Conservation (phyloP, 1,139 yeast species). For the Protomyces inouyei region DNA sequence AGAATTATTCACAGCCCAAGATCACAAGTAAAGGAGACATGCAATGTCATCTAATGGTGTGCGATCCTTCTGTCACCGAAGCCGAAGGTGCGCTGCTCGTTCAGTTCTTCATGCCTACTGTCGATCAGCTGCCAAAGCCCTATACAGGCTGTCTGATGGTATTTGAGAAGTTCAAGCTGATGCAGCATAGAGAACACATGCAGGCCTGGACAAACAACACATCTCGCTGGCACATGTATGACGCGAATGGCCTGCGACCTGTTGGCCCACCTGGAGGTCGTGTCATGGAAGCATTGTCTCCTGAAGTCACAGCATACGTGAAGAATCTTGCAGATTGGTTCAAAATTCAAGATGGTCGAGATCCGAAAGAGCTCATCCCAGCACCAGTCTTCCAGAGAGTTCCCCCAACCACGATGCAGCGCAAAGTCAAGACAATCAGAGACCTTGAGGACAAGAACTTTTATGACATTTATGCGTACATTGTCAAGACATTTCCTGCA, state of each 20-base stretch:
- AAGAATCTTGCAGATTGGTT: conserved; percentile 25
- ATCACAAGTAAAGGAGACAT: conserved; percentile 6
- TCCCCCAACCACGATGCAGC: not conserved
- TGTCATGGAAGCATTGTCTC: not conserved
- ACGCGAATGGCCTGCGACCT: conserved; percentile 10
- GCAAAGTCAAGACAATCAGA: conserved; percentile 2
- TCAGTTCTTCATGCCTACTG: conserved; percentile 21
- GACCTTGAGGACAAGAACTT: conserved; percentile 16
- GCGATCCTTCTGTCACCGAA: conserved; percentile 19
- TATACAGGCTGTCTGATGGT: conserved; percentile 16
- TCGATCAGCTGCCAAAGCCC: conserved; percentile 15
- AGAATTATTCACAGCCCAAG: conserved; percentile 5
- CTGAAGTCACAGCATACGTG: conserved; percentile 7
- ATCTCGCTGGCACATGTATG: conserved; percentile 22
- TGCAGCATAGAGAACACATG: conserved; percentile 4
- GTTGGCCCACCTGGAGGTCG: not conserved
- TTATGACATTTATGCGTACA: conserved; percentile 25
- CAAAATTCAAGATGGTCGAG: conserved; percentile 16
- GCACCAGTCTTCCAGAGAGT: not conserved
- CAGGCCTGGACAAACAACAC: conserved; percentile 21
- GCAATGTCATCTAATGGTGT: conserved; percentile 11
- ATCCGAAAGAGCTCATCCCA: not conserved
- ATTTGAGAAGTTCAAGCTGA: conserved; percentile 15
- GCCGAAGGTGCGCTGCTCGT: conserved; percentile 11
- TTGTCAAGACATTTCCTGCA: conserved; percentile 26